phyloP scores from a whole-genome alignment of 73 alveolate genomes.

The Durusdinium trenchii region DNA sequence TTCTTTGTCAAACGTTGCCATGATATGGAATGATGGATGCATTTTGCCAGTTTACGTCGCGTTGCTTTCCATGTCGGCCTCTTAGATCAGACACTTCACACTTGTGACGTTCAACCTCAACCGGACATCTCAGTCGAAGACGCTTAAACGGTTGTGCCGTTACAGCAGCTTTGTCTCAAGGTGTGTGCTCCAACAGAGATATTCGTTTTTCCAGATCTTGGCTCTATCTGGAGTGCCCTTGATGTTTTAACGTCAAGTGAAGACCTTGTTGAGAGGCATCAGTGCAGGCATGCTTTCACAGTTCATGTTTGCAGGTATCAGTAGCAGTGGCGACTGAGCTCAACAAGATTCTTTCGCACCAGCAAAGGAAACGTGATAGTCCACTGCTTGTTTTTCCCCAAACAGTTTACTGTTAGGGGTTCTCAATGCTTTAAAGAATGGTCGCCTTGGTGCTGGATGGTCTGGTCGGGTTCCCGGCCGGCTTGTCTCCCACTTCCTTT shows the following conservation, averaged over 20 bases:
- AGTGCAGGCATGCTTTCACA: too few species aligned
- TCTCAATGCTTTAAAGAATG: too few species aligned
- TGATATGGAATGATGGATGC: neutral
- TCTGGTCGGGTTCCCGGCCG: too few species aligned
- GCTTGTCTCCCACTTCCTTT: too few species aligned
- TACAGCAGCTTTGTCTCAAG: neutral
- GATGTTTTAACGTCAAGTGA: neutral
- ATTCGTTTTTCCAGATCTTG: constrained; percentile 45
- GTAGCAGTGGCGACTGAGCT: constrained; percentile 43
- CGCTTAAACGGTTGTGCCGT: neutral
- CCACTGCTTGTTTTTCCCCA: too few species aligned
- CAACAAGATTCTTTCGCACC: neutral
- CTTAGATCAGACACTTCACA: neutral
- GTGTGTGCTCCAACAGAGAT: constrained; percentile 77
- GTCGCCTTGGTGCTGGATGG: too few species aligned
- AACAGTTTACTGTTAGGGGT: too few species aligned
- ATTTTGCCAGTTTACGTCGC: constrained; percentile 55
- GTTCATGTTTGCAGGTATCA: constrained; percentile 16
- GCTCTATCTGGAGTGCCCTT: constrained; percentile 60
- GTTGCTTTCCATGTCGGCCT: constrained; percentile 34
- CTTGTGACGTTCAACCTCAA: neutral
- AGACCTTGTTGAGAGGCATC: neutral
- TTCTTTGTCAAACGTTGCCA: too few species aligned
- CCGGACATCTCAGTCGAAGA: neutral
- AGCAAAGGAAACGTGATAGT: too few species aligned